Evolutionary conservation across 2,329 filamentous ascomycete genomes (phyloP).

Genomic region (Aspergillus udagawae): DNA sequence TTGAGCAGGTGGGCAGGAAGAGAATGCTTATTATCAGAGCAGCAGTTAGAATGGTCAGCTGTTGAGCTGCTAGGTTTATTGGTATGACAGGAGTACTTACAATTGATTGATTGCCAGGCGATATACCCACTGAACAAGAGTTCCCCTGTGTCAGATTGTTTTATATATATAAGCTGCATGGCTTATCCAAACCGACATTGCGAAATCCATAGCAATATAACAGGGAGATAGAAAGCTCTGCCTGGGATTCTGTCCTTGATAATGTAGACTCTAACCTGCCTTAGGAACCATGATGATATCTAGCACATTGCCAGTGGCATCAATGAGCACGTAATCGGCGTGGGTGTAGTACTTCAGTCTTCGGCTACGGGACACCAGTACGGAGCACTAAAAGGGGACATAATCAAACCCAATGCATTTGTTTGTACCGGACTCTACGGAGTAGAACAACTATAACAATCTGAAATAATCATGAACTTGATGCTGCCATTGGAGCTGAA

Average conservation of each 20-base stretch:
- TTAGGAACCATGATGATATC: background rate
- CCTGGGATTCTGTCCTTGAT: background rate
- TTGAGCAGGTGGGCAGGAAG: background rate
- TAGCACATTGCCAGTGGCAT: background rate
- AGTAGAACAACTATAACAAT: background rate
- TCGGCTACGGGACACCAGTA: too few species aligned
- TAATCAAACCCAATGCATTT: background rate
- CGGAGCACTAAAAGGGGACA: background rate
- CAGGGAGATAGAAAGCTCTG: background rate
- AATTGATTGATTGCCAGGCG: background rate
- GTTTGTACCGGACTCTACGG: too few species aligned
- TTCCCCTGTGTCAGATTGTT: background rate
- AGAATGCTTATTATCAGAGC: too few species aligned
- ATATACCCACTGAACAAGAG: background rate
- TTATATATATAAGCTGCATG: background rate
- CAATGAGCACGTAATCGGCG: background rate
- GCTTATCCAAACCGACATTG: background rate
- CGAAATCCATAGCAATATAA: background rate
- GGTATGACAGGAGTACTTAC: background rate
- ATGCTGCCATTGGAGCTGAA: constrained; percentile 3
- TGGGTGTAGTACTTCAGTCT: too few species aligned
- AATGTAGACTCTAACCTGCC: background rate
- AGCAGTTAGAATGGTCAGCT: background rate
- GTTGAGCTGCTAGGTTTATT: background rate
- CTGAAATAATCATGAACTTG: background rate